Base-by-base conservation (phyloP, 352 stramenopile genomes). In the Phytophthora sansomeana region DNA sequence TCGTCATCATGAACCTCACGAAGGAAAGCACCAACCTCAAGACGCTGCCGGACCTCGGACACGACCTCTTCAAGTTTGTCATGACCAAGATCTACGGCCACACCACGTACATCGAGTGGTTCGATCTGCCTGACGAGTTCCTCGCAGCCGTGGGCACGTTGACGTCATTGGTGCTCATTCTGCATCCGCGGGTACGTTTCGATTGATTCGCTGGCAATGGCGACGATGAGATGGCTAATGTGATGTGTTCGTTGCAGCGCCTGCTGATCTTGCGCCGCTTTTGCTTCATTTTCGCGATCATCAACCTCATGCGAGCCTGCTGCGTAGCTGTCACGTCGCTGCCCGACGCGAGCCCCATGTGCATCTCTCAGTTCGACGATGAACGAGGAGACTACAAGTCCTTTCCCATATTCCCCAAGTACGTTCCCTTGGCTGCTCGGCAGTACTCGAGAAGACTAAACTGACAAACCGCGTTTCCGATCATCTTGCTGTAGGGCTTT, bases 371-470 rank as follows among this genome's bases (percentile, higher is more conserved):
- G 68, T 96, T 96, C 50, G 78, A 88, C 16, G 76, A 67, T 9
- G 58, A 72, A 14, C 80, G 77, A 16, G 86, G 88, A 24, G 63
- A 73, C 60, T 96, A 94, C 85, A 96, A 96, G 75, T 78, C 81
- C 29, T 67, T 83, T 47, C 88, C 88, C n/a, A 90, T 96, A n/a
- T 96, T 96, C 57, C 88, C 88, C 43, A 92, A 90, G 85, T 95
- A 63, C 58, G 81, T 78, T 43, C 29, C 36, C 28, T 13, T n/a
- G 16, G 29, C 17, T 35, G 32, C 14, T 42, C 26, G 6, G 33
- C 11, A 39, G 10, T 39, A 39, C 21, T n/a, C 33, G 13, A 6
- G 32, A n/a, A 4, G 19, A 42, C 14, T 19, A 24, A 24, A 24
- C 36, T 42, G 16, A 47, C 35, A 11, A 57, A 38, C 13, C 6